Evolutionary conservation across 1,139 yeast species (phyloP).

Genomic region (Lodderomyces beijingensis): DNA sequence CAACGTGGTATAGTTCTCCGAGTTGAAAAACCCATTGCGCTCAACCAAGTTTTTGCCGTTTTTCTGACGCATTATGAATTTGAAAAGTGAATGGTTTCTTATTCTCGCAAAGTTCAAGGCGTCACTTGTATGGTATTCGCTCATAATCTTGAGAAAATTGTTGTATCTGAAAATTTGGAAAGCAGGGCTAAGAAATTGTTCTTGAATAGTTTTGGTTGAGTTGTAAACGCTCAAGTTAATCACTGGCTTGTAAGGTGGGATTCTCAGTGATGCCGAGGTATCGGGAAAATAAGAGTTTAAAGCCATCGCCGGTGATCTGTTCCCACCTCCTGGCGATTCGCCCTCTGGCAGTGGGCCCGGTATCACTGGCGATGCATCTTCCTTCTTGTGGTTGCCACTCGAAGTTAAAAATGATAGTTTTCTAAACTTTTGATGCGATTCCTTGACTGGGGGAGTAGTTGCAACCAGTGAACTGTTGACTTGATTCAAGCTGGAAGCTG

Average conservation of each 20-base stretch:
- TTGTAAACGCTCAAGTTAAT: conserved; percentile 25
- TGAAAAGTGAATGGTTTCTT: conserved; percentile 34
- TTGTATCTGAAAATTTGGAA: conserved; percentile 33
- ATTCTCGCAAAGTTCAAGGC: conserved; percentile 40
- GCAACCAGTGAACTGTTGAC: neutral
- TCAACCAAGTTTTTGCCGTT: conserved; percentile 9
- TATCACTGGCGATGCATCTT: conserved; percentile 6
- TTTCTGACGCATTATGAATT: conserved; percentile 28
- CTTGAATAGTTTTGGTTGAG: conserved; percentile 19
- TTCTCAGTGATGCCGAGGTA: neutral
- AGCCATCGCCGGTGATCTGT: conserved; percentile 1
- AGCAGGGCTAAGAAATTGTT: conserved; percentile 24
- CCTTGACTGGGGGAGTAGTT: conserved; percentile 1
- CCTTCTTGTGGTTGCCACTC: conserved; percentile 5
- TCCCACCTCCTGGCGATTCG: conserved; percentile 6
- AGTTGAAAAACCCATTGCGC: conserved; percentile 3
- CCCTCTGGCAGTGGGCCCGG: conserved; percentile 4
- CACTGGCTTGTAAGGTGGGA: conserved; percentile 19
- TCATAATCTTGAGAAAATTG: conserved; percentile 29
- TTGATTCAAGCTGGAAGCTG: conserved; percentile 1
- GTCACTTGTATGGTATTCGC: conserved; percentile 33
- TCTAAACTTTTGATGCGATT: conserved; percentile 8
- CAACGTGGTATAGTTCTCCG: conserved; percentile 16
- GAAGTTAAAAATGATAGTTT: conserved; percentile 12
- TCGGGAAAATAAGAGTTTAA: conserved; percentile 10